Percentiles rank a stretch among this genome's conserved stretches.
phyloP scores from a whole-genome alignment of 2,329 filamentous ascomycete genomes.

The Fusarium falciforme region DNA sequence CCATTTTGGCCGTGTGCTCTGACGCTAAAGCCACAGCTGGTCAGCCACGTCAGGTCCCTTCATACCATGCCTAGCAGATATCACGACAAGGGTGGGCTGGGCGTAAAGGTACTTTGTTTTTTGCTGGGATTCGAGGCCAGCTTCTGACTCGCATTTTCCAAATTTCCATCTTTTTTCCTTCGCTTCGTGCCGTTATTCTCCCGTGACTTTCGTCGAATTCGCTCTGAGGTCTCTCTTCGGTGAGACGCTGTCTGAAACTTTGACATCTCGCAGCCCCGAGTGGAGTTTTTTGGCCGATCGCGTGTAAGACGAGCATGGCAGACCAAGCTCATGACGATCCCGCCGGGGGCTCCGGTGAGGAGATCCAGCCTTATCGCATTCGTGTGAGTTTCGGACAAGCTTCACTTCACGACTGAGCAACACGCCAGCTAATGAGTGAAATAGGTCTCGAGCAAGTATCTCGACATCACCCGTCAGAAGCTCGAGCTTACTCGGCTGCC shows the following conservation, averaged over 20 bases:
- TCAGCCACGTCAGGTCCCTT: slow-evolving; percentile 36
- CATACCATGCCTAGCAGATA: slow-evolving; percentile 29
- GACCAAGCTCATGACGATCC: slow-evolving; percentile 36
- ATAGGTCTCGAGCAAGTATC: slow-evolving; percentile 74
- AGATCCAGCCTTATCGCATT: slow-evolving; percentile 66
- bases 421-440: slow-evolving; percentile 41
- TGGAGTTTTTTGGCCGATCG: neutral
- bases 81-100: slow-evolving; percentile 32
- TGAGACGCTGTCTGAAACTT: neutral
- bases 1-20: slow-evolving; percentile 26
- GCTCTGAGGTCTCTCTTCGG: neutral
- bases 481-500: slow-evolving; percentile 74
- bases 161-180: slow-evolving; percentile 17
- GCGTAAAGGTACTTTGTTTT: slow-evolving; percentile 22
- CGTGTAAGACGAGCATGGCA: slow-evolving; percentile 25
- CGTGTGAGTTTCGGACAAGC: slow-evolving; percentile 60
- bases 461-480: slow-evolving; percentile 75
- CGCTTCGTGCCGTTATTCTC: slow-evolving; percentile 8
- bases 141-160: slow-evolving; percentile 27
- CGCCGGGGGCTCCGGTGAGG: slow-evolving; percentile 48
- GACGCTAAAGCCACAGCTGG: slow-evolving; percentile 35
- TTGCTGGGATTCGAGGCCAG: slow-evolving; percentile 25
- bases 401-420: neutral
- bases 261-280: neutral
- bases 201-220: neutral